Percentiles rank a stretch among this genome's conserved stretches.
Evolutionary conservation across 352 stramenopile species (phyloP).

Genomic region (Elongisporangium anandrum): DNA sequence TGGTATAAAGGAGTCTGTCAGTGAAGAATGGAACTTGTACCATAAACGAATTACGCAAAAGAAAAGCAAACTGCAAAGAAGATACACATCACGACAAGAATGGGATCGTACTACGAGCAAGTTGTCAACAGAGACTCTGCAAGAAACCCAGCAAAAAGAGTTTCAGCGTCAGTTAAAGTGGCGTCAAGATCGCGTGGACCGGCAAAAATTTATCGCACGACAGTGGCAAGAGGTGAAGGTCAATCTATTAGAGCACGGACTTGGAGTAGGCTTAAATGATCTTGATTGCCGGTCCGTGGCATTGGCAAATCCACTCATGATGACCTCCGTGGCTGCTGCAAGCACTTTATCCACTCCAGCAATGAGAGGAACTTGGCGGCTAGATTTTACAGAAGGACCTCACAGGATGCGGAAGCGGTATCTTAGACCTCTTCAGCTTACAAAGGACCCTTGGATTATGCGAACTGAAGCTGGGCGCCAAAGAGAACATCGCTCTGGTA

Average conservation of each 20-base stretch:
- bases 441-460: neutral
- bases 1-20: conserved; percentile 45
- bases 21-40: conserved; percentile 39
- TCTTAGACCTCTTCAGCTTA: conserved; percentile 4
- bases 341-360: neutral
- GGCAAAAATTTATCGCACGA: conserved; percentile 55
- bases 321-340: conserved; percentile 1
- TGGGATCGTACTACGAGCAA: conserved; percentile 39
- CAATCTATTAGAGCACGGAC: conserved; percentile 19
- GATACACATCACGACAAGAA: conserved; percentile 29
- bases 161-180: conserved; percentile 59
- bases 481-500: neutral
- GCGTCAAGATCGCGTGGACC: conserved; percentile 57
- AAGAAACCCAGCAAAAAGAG: conserved; percentile 38
- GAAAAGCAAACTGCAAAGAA: conserved; percentile 36
- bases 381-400: conserved; percentile 70
- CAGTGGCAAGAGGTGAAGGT: conserved; percentile 44
- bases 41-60: conserved; percentile 34
- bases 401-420: conserved; percentile 64
- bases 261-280: conserved; percentile 9
- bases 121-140: conserved; percentile 29
- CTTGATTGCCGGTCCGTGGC: neutral
- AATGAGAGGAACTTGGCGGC: conserved; percentile 10
- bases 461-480: neutral
- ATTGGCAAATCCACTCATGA: conserved; percentile 4